These are phyloP conservation scores for Hamigera avellanea DNA, from an alignment of 495 filamentous ascomycete species.

Conservation along the genomic window DNA sequence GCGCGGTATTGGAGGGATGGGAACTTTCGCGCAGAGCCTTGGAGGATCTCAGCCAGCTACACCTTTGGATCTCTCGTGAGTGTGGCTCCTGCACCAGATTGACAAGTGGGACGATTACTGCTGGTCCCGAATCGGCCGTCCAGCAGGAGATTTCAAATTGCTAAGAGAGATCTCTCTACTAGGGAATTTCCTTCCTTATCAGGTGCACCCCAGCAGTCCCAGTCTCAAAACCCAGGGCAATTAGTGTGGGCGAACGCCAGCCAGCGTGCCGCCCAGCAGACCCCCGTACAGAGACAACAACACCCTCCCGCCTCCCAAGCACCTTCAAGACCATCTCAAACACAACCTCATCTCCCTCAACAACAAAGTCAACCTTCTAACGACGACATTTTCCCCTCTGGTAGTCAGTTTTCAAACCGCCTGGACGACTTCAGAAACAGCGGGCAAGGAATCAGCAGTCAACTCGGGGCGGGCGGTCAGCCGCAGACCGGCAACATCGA, in stretches of 20 bases:
- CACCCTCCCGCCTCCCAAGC: conserved; percentile 39
- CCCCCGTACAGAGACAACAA: conserved; percentile 56
- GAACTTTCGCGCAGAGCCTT: conserved; percentile 75
- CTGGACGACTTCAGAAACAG: conserved; percentile 47
- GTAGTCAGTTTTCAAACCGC: conserved; percentile 41
- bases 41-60: conserved; percentile 64
- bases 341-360: conserved; percentile 41
- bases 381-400: conserved; percentile 40
- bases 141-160: too few species aligned
- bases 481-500: conserved; percentile 61
- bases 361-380: conserved; percentile 50
- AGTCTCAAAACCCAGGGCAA: conserved; percentile 43
- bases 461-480: conserved; percentile 44
- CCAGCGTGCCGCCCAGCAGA: conserved; percentile 45
- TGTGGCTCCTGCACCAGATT: too few species aligned
- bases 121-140: too few species aligned
- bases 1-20: conserved; percentile 46
- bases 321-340: conserved; percentile 36
- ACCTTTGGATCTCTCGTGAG: conserved; percentile 73
- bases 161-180: conserved; percentile 1
- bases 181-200: conserved; percentile 83
- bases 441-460: conserved; percentile 47
- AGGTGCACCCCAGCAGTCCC: conserved; percentile 54
- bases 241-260: conserved; percentile 58
- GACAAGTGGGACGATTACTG: too few species aligned